These are phyloP conservation scores for Ramularia collo-cygni DNA, from an alignment of 2,329 filamentous ascomycete species.

Conservation along the genomic window DNA sequence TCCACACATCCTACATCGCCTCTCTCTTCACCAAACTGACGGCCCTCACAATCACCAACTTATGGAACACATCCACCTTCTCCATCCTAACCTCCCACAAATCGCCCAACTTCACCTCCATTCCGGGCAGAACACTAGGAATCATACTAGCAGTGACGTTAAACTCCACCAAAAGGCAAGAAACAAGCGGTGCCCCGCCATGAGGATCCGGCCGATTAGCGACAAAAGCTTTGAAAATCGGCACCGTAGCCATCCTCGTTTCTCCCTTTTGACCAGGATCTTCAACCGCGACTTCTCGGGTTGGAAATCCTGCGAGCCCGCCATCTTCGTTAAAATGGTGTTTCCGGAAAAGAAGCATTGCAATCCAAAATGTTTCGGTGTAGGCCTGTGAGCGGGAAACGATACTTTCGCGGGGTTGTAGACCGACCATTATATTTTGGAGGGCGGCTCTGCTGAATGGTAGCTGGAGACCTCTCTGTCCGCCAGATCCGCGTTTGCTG, in stretches of 20 bases:
- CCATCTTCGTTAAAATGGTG: slow-evolving; percentile 46
- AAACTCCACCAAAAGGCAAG: slow-evolving; percentile 16
- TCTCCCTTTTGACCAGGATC: slow-evolving; percentile 15
- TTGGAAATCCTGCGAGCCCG: slow-evolving; percentile 1
- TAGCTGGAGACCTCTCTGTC: slow-evolving; percentile 30
- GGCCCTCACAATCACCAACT: slow-evolving; percentile 29
- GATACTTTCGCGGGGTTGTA: slow-evolving; percentile 39
- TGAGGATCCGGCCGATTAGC: slow-evolving; percentile 1
- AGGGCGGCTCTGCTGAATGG: slow-evolving; percentile 46
- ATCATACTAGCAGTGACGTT: slow-evolving; percentile 15
- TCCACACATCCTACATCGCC: slow-evolving; percentile 8
- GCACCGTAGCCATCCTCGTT: slow-evolving; percentile 7
- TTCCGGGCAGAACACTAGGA: slow-evolving; percentile 10
- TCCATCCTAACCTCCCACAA: slow-evolving; percentile 40
- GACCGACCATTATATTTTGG: slow-evolving; percentile 42
- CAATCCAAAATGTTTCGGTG: slow-evolving; percentile 43
- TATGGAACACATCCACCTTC: slow-evolving; percentile 31
- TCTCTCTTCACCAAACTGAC: slow-evolving; percentile 32
- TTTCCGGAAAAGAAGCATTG: slow-evolving; percentile 51
- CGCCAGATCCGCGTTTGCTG: slow-evolving; percentile 15
- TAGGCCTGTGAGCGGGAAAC: slow-evolving; percentile 33
- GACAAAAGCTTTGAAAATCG: slow-evolving; percentile 3
- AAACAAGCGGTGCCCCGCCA: background rate
- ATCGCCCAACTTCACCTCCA: slow-evolving; percentile 33
- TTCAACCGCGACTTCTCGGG: slow-evolving; percentile 1